phyloP scores from a whole-genome alignment of 1,284 basidiomycete species.

The Leccinum olivaceoglutinosum region DNA sequence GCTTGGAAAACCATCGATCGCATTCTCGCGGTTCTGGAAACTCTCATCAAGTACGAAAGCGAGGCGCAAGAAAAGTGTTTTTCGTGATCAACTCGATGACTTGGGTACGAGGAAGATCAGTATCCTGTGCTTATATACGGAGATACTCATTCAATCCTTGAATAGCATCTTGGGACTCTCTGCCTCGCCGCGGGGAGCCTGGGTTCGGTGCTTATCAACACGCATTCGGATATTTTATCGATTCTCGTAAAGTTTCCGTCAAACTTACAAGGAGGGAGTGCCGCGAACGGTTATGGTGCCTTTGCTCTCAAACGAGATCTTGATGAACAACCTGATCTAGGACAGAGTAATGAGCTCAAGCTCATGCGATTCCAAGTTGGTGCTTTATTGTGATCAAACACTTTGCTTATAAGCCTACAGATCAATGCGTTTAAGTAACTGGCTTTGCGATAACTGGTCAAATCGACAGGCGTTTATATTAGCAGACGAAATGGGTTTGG shows the following conservation, averaged over 20 bases:
- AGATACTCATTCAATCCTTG: constrained; percentile 3
- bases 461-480: constrained; percentile 84
- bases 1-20: constrained; percentile 79
- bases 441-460: constrained; percentile 90
- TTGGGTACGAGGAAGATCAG: constrained; percentile 80
- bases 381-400: constrained; percentile 1
- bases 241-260: constrained; percentile 59
- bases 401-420: constrained; percentile 34
- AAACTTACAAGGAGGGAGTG: constrained; percentile 43
- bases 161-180: constrained; percentile 87
- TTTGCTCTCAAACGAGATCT: constrained; percentile 43
- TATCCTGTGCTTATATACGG: constrained; percentile 3
- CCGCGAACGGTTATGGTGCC: constrained; percentile 41
- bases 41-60: constrained; percentile 7
- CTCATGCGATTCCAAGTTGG: constrained; percentile 83
- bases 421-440: constrained; percentile 82
- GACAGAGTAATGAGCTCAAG: constrained; percentile 55
- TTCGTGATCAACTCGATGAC: constrained; percentile 32
- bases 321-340: constrained; percentile 50
- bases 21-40: constrained; percentile 64
- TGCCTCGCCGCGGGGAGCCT: constrained; percentile 54
- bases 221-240: constrained; percentile 65
- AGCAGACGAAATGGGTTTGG: constrained; percentile 97
- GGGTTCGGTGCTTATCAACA: constrained; percentile 59
- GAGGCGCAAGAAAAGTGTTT: constrained; percentile 21